phyloP scores from a whole-genome alignment of 805 yeast genomes.

The Yarrowia deformans region DNA sequence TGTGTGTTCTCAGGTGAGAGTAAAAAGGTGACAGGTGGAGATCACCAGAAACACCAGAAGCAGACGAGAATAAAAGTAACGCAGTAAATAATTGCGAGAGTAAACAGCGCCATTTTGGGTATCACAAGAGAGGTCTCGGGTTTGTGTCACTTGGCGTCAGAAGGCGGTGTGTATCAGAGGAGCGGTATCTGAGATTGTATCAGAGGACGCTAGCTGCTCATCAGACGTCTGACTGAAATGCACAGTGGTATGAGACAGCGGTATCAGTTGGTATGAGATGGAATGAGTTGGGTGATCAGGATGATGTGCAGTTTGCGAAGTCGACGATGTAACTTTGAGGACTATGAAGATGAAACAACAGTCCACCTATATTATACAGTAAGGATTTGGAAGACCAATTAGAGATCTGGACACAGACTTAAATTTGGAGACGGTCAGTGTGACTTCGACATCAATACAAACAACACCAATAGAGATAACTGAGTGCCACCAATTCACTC shows the following conservation, averaged over 20 bases:
- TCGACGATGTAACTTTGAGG: background rate
- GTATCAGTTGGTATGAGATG: no score
- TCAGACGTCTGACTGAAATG: background rate
- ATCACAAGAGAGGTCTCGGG: background rate
- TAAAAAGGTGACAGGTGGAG: background rate
- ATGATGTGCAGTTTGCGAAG: background rate
- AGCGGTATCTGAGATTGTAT: background rate
- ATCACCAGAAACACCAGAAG: slow-evolving; percentile 23
- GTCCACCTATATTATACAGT: no score
- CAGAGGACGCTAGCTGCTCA: background rate
- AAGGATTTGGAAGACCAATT: background rate
- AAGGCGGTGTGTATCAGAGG: background rate
- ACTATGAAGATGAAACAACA: no score
- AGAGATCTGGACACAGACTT: no score
- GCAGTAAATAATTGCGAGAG: slow-evolving; percentile 1
- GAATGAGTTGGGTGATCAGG: no score
- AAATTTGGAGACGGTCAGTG: no score
- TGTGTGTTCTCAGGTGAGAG: background rate
- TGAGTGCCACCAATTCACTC: background rate
- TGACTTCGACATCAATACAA: no score
- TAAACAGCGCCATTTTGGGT: slow-evolving; percentile 1
- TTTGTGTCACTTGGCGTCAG: background rate
- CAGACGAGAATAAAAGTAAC: slow-evolving; percentile 2
- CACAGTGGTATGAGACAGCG: background rate
- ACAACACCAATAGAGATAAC: background rate